These are phyloP conservation scores for Botrytis paeoniae DNA, from an alignment of 2,329 filamentous ascomycete species.

Conservation along the genomic window DNA sequence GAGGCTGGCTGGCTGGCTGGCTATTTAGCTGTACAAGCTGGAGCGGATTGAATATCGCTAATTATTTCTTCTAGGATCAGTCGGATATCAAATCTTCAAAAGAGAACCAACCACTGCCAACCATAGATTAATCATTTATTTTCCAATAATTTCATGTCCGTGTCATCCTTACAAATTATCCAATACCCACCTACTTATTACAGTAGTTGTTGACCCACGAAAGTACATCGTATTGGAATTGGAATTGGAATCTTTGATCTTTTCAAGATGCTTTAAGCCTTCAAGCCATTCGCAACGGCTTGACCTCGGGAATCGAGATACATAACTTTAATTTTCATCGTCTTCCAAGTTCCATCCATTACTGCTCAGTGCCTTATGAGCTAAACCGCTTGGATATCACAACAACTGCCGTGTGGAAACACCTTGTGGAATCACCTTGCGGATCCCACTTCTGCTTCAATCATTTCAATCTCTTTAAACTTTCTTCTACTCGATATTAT, in stretches of 20 bases:
- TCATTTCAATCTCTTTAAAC: background rate
- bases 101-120: background rate
- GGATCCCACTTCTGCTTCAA: constrained; percentile 1
- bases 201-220: background rate
- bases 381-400: background rate
- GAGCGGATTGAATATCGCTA: background rate
- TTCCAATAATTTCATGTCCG: constrained; percentile 6
- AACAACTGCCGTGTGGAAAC: background rate
- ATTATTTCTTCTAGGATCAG: background rate
- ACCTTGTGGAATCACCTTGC: constrained; percentile 2
- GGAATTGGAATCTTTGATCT: background rate
- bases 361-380: background rate
- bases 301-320: background rate
- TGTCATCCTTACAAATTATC: background rate
- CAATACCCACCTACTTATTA: background rate
- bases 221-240: background rate
- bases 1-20: background rate
- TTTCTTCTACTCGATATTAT: background rate
- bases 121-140: background rate
- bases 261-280: background rate
- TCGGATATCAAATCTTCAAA: background rate
- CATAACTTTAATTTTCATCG: background rate
- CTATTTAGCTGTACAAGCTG: background rate
- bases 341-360: background rate
- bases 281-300: background rate